Percentiles rank a stretch among this genome's conserved stretches.
Conservation (phyloP, 2,329 filamentous ascomycete species). For the Simplicillium aogashimaense region DNA sequence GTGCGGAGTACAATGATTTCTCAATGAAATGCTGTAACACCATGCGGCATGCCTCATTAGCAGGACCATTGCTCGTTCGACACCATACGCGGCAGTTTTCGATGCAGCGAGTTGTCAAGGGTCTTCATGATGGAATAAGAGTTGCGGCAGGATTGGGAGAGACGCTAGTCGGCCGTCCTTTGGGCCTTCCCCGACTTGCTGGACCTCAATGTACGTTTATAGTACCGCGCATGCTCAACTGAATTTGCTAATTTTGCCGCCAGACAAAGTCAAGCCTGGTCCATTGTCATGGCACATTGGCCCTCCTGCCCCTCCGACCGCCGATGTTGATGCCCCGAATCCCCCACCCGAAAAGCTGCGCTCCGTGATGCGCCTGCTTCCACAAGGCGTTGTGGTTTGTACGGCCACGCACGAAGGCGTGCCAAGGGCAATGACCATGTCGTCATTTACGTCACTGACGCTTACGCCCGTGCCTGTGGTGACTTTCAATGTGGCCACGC, state of each 20-base stretch:
- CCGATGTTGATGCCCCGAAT: conserved; percentile 19
- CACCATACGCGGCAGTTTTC: neutral
- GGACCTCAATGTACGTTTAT: too few species aligned
- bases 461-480: conserved; percentile 41
- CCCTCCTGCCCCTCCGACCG: conserved; percentile 20
- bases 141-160: neutral
- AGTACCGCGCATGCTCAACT: too few species aligned
- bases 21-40: too few species aligned
- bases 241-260: too few species aligned
- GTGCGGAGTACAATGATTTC: too few species aligned
- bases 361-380: conserved; percentile 41
- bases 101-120: neutral
- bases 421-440: conserved; percentile 47
- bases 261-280: too few species aligned
- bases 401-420: conserved; percentile 29
- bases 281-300: conserved; percentile 17
- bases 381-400: conserved; percentile 46
- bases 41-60: too few species aligned
- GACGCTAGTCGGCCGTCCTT: neutral
- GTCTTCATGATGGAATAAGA: neutral
- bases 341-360: conserved; percentile 37
- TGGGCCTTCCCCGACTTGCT: neutral
- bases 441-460: conserved; percentile 46
- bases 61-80: too few species aligned
- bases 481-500: conserved; percentile 47